phyloP scores from a whole-genome alignment of 2,329 filamentous ascomycete species.

The Zelopaecilomyces penicillatus region DNA sequence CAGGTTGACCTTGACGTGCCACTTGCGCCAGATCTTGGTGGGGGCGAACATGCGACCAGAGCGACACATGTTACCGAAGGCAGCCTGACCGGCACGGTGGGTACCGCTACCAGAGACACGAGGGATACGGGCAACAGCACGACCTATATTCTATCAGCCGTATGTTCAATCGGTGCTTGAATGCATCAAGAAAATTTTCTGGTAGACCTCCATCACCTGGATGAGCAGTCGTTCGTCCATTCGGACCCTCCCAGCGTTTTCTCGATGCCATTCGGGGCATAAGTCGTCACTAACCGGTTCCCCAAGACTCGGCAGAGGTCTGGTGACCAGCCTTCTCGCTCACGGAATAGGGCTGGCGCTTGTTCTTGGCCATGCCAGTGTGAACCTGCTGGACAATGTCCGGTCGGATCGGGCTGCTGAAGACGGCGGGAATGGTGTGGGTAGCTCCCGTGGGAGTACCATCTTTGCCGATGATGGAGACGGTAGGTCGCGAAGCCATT shows the following conservation, averaged over 20 bases:
- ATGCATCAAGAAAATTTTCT: background rate
- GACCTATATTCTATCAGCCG: slow-evolving; percentile 50
- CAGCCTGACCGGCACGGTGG: slow-evolving; percentile 99
- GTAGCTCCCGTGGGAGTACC: slow-evolving; percentile 84
- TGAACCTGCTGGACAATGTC: slow-evolving; percentile 99
- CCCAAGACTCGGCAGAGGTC: slow-evolving; percentile 99
- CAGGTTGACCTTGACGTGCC: slow-evolving; percentile 99
- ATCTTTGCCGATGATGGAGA: slow-evolving; percentile 95
- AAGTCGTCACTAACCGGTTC: slow-evolving; percentile 68
- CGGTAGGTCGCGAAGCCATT: slow-evolving; percentile 96
- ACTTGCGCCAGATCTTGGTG: slow-evolving; percentile 99
- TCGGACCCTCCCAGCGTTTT: background rate
- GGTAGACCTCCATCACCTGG: background rate
- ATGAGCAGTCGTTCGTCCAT: background rate
- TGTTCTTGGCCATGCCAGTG: slow-evolving; percentile 99
- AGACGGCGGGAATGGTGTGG: slow-evolving; percentile 91
- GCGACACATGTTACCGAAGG: slow-evolving; percentile 99
- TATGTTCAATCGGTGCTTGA: background rate
- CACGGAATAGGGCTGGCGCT: slow-evolving; percentile 97
- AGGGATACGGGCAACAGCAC: slow-evolving; percentile 99
- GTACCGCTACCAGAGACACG: slow-evolving; percentile 99
- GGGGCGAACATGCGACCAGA: slow-evolving; percentile 99
- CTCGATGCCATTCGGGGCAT: background rate
- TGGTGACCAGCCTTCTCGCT: slow-evolving; percentile 99
- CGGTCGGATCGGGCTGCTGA: slow-evolving; percentile 92